Base-by-base conservation (phyloP, 371 early-diverging fungal species). In the Conidiobolus incongruus region DNA sequence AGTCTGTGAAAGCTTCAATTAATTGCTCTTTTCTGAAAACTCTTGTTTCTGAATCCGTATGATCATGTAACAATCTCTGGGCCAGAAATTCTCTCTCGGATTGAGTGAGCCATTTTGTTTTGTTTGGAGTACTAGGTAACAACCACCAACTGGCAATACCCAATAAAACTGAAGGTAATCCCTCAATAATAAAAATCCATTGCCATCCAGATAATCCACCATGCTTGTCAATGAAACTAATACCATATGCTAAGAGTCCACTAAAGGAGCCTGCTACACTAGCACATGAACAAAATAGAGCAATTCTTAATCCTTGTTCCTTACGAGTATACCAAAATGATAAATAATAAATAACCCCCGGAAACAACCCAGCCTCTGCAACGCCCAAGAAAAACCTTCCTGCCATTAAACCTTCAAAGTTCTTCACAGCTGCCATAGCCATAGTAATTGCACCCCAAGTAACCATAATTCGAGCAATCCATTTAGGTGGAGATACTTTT, bases 241-340 rank as follows among this genome's bases (percentile, higher is more conserved):
- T 59, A 31, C 48, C 54, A 47, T 62, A 66, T 0, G 72, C 71
- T 35, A 71, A 47, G 5, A 71, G 49, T n/a, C 77, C 80, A 37
- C 76, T 74, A 51, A 77, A 68, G 1, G 75, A 75, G 7, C 82
- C 81, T 16, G 84, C 77, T 22, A 76, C 31, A 2, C 75, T 63
- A 2, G 72, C 55, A 15, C 67, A 64, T 15, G 65, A 47, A 50
- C 70, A 78, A 47, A 80, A 81, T 39, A 72, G 45, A 1, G 75
- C 75, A 16, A 76, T 62, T 28, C 85, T 70, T 40, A 65, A 58
- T 7, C 80, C 75, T 51, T 70, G 70, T 55, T 86, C 85, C 15
- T 58, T 47, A 10, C 70, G n/a, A n/a, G n/a, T n/a, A n/a, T n/a
- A n/a, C n/a, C n/a, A n/a, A n/a, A n/a, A n/a, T n/a, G n/a, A n/a